Evolutionary conservation across 2,329 filamentous ascomycete genomes (phyloP), one percentile per base, ranked within the genome.

Genomic region (Alternaria burnsii): DNA sequence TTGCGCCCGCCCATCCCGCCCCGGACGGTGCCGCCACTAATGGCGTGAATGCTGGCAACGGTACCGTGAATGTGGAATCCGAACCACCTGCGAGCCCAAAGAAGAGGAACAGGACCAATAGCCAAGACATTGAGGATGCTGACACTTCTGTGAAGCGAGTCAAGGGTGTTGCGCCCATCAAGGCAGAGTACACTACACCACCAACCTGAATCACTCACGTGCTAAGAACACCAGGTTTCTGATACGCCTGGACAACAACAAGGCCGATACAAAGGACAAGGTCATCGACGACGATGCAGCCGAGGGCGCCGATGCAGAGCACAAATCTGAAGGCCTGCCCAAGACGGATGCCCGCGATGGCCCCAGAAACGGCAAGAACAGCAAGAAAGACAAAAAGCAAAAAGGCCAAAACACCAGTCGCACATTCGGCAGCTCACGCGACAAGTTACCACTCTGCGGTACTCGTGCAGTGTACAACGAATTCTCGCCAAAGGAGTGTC

Each of bases 321-420:
- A 80, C 59, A 79, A 61, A 36, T 52, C 47, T 16, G 30, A 83
- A 42, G 58, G 58, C 47, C 47, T 60, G 8, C 26, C 58, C 54
- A 76, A 82, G 77, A 81, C 57, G 55, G 74, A 76, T 58, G 64
- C 71, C 8, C 72, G 72, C 41, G 74, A 78, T 76, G 65, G 63
- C 76, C 67, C 70, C 75, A 69, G 76, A 70, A 79, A 78, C 51
- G 81, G 80, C 70, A 84, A 83, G 67, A 79, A 78, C 55, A 80
- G 81, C 67, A 87, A 86, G 73, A 84, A 86, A 67, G 86, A 87
- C 74, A 90, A 89, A 76, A 89, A 89, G 74, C 80, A 87, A 66
- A 84, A 84, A 44, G 91, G 92, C 34, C 93, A 97, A 79, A 97
- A 98, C 79, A 93, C 89, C 66, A 88, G 88, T 67, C 90, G 94